Evolutionary conservation across 2,329 filamentous ascomycete species (phyloP).

Genomic region (Cercospora sp.): DNA sequence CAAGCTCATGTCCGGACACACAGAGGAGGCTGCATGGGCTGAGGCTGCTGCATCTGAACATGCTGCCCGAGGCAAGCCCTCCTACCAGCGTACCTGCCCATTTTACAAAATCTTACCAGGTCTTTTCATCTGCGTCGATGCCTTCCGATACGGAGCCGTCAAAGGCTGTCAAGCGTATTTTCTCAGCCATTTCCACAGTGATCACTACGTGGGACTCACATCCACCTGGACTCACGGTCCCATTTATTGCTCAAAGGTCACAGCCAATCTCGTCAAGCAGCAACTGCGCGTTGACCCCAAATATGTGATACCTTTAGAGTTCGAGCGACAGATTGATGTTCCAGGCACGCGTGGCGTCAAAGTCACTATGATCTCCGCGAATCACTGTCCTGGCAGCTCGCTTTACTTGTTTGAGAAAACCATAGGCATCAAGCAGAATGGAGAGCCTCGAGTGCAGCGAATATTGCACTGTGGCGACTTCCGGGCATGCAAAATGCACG

Average conservation of each 20-base stretch:
- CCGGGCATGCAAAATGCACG: constrained; percentile 80
- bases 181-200: constrained; percentile 95
- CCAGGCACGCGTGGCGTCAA: constrained; percentile 78
- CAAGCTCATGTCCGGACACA: constrained; percentile 88
- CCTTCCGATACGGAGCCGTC: constrained; percentile 91
- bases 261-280: constrained; percentile 81
- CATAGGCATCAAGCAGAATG: constrained; percentile 59
- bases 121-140: constrained; percentile 90
- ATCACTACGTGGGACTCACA: constrained; percentile 92
- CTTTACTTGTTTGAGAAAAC: constrained; percentile 88
- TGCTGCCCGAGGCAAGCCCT: constrained; percentile 77
- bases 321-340: constrained; percentile 76
- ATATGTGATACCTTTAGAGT: constrained; percentile 82
- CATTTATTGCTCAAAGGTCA: constrained; percentile 94
- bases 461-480: constrained; percentile 97
- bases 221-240: constrained; percentile 88
- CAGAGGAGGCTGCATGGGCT: constrained; percentile 87
- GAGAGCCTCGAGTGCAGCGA: constrained; percentile 63
- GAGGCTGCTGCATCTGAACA: constrained; percentile 78
- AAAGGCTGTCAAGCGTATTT: constrained; percentile 94
- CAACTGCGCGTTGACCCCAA: constrained; percentile 83
- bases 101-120: constrained; percentile 99
- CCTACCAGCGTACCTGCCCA: constrained; percentile 87
- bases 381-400: constrained; percentile 94
- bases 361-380: constrained; percentile 94